Evolutionary conservation across 2,329 filamentous ascomycete species (phyloP), one percentile per base, ranked within the genome.

Genomic region (Trichoderma sp.): DNA sequence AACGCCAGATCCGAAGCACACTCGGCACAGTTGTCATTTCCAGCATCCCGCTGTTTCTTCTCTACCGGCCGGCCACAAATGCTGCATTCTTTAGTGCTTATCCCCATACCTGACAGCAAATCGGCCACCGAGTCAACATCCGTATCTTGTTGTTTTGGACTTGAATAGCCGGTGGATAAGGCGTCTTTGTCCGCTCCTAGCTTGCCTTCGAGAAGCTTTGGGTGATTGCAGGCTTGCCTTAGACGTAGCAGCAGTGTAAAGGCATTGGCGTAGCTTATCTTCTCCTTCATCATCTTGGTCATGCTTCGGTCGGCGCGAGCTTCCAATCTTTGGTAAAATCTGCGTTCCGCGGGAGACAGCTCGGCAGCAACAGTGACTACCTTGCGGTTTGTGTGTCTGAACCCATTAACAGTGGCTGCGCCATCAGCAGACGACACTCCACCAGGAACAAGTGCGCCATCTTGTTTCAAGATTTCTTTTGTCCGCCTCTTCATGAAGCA

Each of bases 401-500:
- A 97, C 1, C 89, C 90, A 0, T 88, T 87, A 1, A 87, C 86
- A 7, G 85, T 85, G 5, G 78, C 77, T 68, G 81, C 80, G 16
- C 87, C 88, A 60, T 86, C 83, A 5, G 80, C 80, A 0, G 77
- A 79, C 31, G 81, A 83, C 77, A 93, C 92, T 64, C 91, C 89
- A 47, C 92, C 92, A 31, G 92, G 90, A 70, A 92, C 92, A 21
- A 96, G 83, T 0, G 92, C 93, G 13, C 93, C 92, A 13, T 93
- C 93, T 74, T 93, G 87, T 80, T 96, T 97, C 71, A 99, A 83
- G n/a, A 99, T 93, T 27, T 97, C 94, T 80, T 99, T 99, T 10
- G 94, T 98, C 53, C 96, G 89, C n/a, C 96, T 90, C 83, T 98
- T 97, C 96, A 99, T 99, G 82, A 97, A 97, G 68, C 94, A 95